phyloP scores from a whole-genome alignment of 805 yeast genomes.

The Yueomyces sp. region DNA sequence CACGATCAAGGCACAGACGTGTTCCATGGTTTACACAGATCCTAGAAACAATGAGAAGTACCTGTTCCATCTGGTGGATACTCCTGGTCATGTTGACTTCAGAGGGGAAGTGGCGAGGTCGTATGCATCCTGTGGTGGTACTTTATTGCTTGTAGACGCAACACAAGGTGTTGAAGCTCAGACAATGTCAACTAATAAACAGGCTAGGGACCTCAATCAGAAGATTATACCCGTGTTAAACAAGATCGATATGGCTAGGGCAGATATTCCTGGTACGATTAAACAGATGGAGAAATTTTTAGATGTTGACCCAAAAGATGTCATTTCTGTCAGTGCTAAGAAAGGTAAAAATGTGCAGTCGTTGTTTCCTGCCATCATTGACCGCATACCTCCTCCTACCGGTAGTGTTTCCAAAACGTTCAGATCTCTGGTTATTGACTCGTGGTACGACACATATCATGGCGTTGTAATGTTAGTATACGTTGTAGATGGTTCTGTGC shows the following conservation, averaged over 20 bases:
- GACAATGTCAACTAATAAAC: slow-evolving; percentile 91
- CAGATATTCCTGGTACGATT: slow-evolving; percentile 67
- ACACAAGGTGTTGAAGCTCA: slow-evolving; percentile 96
- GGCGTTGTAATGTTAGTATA: slow-evolving; percentile 83
- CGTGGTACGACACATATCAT: slow-evolving; percentile 89
- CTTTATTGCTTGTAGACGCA: slow-evolving; percentile 81
- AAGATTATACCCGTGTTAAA: slow-evolving; percentile 80
- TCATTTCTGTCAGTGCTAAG: slow-evolving; percentile 82
- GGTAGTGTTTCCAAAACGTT: slow-evolving; percentile 55
- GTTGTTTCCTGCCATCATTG: slow-evolving; percentile 67
- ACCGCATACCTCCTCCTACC: slow-evolving; percentile 65
- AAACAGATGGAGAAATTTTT: slow-evolving; percentile 79
- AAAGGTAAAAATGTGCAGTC: slow-evolving; percentile 67
- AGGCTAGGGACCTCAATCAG: slow-evolving; percentile 77
- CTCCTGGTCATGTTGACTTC: slow-evolving; percentile 97
- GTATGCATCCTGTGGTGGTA: slow-evolving; percentile 94
- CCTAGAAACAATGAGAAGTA: slow-evolving; percentile 52
- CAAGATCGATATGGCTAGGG: slow-evolving; percentile 74
- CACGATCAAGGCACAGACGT: slow-evolving; percentile 94
- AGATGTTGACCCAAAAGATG: slow-evolving; percentile 61
- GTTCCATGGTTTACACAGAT: slow-evolving; percentile 74
- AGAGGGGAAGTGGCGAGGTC: slow-evolving; percentile 79
- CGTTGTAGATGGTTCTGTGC: slow-evolving; percentile 70
- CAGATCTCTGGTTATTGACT: slow-evolving; percentile 56
- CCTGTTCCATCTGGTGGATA: slow-evolving; percentile 80